Base-by-base conservation (phyloP, 2,329 filamentous ascomycete species). In the Fusarium haematococcum region DNA sequence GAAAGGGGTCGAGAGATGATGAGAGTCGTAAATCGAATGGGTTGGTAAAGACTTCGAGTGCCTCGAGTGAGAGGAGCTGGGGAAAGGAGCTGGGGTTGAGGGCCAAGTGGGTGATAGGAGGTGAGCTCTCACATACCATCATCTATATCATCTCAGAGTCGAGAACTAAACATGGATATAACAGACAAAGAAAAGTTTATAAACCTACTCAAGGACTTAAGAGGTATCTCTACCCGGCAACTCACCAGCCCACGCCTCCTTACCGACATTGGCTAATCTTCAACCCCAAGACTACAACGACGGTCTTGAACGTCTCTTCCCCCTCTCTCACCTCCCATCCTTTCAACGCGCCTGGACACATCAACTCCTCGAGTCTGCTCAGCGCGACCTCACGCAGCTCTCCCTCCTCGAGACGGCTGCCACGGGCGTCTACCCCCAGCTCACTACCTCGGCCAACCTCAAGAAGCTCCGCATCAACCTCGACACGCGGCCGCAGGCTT, bases 381-480 rank as follows among this genome's bases (percentile, higher is more conserved):
- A 84, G 65, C 81, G 84, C 43, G 84, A 86, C 66, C 62, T 86
- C 48, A 71, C 77, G 18, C 80, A 86, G 76, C 81, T 87, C 41
- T 81, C 80, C 16, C 79, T 86, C 6, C 81, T 87, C 9, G 85
- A 86, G 54, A 81, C 77, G 13, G 85, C 85, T 4, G 81, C 84
- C 8, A 81, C 79, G 5, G 84, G 83, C 39, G 78, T 81, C 41
- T 87, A 86, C 69, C 84, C 85, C 4, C 78, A 83, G 48, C 81
- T 87, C 25, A 85, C 81, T 60, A 78, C 83, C 27, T 84, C 84
- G 0, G 85, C 85, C 48, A 83, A 80, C 52, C 81, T 86, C 63
- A 87, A 87, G 76, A 82, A 84, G 58, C 81, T 87, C 25, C 81
- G 84, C 61, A 85, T 87, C 75, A 87, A 87, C 77, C 82, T 87